Base-by-base conservation (phyloP, 2,329 filamentous ascomycete genomes). In the Cercospora citrullina region DNA sequence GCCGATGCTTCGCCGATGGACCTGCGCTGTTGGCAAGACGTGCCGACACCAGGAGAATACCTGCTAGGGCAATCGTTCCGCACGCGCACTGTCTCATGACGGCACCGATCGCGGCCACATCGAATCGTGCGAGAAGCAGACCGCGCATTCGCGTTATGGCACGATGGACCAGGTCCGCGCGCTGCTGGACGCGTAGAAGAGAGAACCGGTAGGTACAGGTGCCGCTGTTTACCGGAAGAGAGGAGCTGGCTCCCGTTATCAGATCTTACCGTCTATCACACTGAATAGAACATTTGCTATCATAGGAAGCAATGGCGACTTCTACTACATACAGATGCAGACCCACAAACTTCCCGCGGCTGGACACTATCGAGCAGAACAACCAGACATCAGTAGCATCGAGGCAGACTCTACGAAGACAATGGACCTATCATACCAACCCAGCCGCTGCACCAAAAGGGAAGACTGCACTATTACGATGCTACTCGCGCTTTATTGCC, bases 401-500 rank as follows among this genome's bases (percentile, higher is more conserved):
- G 18, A 26, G 48, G 36, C 39, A 30, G n/a, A 60, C 51, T 28
- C 53, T 60, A 21, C 59, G 60, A 45, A 23, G 64, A 64, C 28
- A 64, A 28, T 63, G 48, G 45, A 60, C 39, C 26, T 69, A 69
- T 59, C 59, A 55, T 8, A 55, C 39, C 39, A 60, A 69, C 31
- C 18, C 51, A n/a, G 42, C 53, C 30, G 63, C 63, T 39, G 64
- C 65, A 33, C 68, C 68, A 16, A 61, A 45, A 53, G 64, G 68
- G 55, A 69, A 59, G 62, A 65, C 55, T 30, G 61, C 58, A n/a
- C 31, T 69, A n/a, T 42, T 69, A 31, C 60, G 61, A 28, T 58
- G 48, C 45, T 69, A 64, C 45, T 67, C 68, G 16, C 65, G 65
- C 18, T 69, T 69, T 30, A 58, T 69, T 31, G 64, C 68, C 12